Base-by-base conservation (phyloP, 345 rosid species). In the Eucalyptus virginea region DNA sequence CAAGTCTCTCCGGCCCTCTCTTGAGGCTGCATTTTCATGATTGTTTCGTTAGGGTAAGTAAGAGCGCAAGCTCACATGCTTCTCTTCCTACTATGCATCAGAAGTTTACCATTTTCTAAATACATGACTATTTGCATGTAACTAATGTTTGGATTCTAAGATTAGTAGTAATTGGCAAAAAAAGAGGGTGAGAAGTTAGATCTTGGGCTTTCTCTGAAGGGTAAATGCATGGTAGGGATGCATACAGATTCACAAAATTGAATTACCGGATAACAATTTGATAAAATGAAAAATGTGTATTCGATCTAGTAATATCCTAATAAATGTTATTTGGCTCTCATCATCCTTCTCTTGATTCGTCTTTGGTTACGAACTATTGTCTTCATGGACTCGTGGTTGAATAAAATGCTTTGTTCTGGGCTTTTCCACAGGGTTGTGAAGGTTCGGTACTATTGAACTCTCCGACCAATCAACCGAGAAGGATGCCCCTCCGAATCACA, bases 11-110 rank as follows among this genome's bases (percentile, higher is more conserved):
- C 37, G 96, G 91, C 34, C 95, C 98, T 72, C 80, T 96, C 87
- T 87, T 96, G 51, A 92, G 99, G 88, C 89, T 96, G 96, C 94
- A 94, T 88, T 96, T 97, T 83, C 99, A 97, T 34, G 99, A 97
- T 83, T 97, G 99, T 77, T 96, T 96, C 47, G 96, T 96, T 21
- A 65, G 94, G 91, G 99, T 97, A 92, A 13, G 86, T 89, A 34
- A 17, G 11, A 45, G 32, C 30, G 17, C 10, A 14, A 58, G 32
- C n/a, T 45, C 30, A 17, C 60, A 28, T 40, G 50, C 58, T 51
- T 13, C 40, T 45, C 52, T 86, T 28, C 45, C 60, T 47, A 47
- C 26, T 50, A 15, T 16, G 28, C 87, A 34, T 80, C 26, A 44
- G 54, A 28, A 52, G 85, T 77, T 42, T 16, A n/a, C 42, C 37